Base-by-base conservation (phyloP, 139 green algal species). In the Tetraselmis chui region DNA sequence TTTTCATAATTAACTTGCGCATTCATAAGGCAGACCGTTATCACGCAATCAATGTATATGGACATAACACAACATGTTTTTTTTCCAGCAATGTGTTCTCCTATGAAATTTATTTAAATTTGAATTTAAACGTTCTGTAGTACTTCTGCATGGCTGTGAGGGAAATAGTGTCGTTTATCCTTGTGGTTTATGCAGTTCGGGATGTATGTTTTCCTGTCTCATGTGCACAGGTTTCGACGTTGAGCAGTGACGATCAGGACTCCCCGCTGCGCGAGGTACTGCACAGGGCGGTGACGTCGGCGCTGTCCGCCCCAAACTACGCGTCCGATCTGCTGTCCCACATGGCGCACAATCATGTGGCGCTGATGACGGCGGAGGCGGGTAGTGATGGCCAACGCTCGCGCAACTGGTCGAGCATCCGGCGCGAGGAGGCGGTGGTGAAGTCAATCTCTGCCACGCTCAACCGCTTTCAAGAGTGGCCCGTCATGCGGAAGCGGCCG, bases 391-490 rank as follows among this genome's bases (percentile, higher is more conserved):
- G 11, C 11, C 45, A 67, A 18, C 45, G 45, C 45, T 67, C 45
- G 45, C 45, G 45, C 59, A 31, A 29, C 24, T 59, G 87, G 76
- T 78, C 81, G 82, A 59, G 27, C 27, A 85, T 87, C 80, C 77
- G 77, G 25, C 58, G 75, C 1, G 86, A 89, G 30, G 83, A 89
- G 28, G 59, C 77, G 27, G 58, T 87, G 59, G 85, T 84, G 1
- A 84, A 87, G 67, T 77, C 78, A 25, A 31, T 84, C 1, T 67
- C 11, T 18, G 45, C 18, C 45, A 67, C 45, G 45, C 45, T 67
- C 45, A 67, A 67, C 45, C 45, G 45, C 45, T 67, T 67, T 18
- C 45, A 67, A 18, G 45, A 67, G 45, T 67, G 45, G 45, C 45
- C 45, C 45, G 11, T 67, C 45, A 67, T 67, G 45, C 18, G 11